Conservation (phyloP, 371 early-diverging fungal species). For the Chytridium lagenaria region DNA sequence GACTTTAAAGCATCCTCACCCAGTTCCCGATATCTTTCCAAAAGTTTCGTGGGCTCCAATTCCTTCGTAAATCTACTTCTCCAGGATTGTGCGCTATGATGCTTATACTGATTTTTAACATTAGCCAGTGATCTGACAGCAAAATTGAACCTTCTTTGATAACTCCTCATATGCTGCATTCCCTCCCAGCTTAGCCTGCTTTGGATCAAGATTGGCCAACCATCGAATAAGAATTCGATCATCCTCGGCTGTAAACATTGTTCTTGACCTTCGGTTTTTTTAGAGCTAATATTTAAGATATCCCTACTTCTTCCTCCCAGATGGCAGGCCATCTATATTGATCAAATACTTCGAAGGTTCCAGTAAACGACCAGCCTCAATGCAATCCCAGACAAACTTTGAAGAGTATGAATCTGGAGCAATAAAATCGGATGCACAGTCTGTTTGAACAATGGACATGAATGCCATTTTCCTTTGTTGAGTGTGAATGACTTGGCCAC, state of each 20-base stretch:
- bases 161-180: no score
- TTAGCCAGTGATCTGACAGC: no score
- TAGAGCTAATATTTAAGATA: background rate
- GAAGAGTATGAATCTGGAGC: conserved; percentile 5
- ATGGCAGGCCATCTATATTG: background rate
- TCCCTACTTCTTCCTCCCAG: conserved; percentile 8
- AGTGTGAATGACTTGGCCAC: conserved; percentile 28
- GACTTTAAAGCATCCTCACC: background rate
- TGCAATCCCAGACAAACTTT: conserved; percentile 23
- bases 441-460: conserved; percentile 7
- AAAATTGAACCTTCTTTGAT: no score
- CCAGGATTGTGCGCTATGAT: conserved; percentile 30
- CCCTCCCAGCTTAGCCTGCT: conserved; percentile 12
- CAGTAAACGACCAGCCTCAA: background rate
- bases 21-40: background rate
- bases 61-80: conserved; percentile 23
- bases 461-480: conserved; percentile 12
- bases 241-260: conserved; percentile 22
- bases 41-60: conserved; percentile 6
- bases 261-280: background rate
- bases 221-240: conserved; percentile 26
- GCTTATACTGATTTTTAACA: conserved; percentile 16
- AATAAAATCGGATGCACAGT: background rate
- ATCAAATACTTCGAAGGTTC: background rate
- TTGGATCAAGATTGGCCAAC: background rate